Conservation (phyloP, 1,284 basidiomycete genomes). For the Hemileia vastatrix region DNA sequence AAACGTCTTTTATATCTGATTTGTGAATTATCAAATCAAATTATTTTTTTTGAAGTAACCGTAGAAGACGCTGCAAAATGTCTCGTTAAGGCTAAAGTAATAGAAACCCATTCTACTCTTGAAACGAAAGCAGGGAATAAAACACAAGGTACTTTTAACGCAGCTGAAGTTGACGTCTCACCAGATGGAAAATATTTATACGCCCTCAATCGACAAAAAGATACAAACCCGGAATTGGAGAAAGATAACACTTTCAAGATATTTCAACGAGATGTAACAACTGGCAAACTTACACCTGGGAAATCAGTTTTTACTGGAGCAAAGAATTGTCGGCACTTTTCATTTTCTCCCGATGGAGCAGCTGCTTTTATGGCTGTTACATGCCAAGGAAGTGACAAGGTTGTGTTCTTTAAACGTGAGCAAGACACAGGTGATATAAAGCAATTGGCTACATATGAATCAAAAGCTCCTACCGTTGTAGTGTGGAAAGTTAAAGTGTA, state of each 20-base stretch:
- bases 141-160: conserved; percentile 9
- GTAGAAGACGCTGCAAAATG: not conserved
- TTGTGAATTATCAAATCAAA: conserved; percentile 11
- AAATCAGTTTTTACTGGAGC: not conserved
- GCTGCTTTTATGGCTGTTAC: conserved; percentile 8
- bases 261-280: too few species aligned
- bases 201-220: conserved; percentile 6
- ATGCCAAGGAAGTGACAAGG: too few species aligned
- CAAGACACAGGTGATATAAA: too few species aligned
- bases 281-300: not conserved
- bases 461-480: too few species aligned
- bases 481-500: too few species aligned
- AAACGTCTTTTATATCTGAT: not conserved
- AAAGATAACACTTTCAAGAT: conserved; percentile 15
- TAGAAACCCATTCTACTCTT: conserved; percentile 1
- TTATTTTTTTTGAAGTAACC: conserved; percentile 9
- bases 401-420: too few species aligned
- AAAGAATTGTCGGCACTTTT: conserved; percentile 6
- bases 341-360: conserved; percentile 2
- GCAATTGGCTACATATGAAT: too few species aligned
- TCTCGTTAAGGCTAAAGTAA: too few species aligned
- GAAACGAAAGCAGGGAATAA: not conserved
- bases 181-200: conserved; percentile 17
- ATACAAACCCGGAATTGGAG: not conserved
- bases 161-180: conserved; percentile 6